These are phyloP conservation scores for Fonsecaea monophora DNA, from an alignment of 2,329 filamentous ascomycete species.

Conservation along the genomic window DNA sequence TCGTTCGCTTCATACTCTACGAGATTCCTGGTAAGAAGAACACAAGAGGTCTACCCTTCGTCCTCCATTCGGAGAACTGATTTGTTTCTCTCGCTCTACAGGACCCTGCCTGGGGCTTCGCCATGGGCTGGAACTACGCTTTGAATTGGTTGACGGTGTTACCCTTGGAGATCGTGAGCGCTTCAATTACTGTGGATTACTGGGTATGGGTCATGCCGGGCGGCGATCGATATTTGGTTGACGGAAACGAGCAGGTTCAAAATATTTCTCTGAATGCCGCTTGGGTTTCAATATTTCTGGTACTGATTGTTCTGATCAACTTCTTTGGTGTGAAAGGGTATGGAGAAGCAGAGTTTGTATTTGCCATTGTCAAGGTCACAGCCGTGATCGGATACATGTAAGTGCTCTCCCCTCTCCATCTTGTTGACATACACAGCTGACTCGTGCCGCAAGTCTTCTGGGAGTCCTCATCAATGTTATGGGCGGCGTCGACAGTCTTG, in stretches of 20 bases:
- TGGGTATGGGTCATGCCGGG: constrained; percentile 57
- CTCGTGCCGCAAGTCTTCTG: constrained; percentile 65
- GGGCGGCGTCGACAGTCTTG: constrained; percentile 69
- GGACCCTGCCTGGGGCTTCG: constrained; percentile 69
- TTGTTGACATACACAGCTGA: constrained; percentile 12
- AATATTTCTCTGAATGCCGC: constrained; percentile 46
- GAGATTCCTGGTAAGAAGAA: constrained; percentile 67
- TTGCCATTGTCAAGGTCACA: constrained; percentile 79
- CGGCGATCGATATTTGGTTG: constrained; percentile 20
- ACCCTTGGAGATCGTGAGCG: constrained; percentile 81
- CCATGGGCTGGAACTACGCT: constrained; percentile 67
- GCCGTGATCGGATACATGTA: constrained; percentile 84
- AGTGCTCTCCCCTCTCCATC: constrained; percentile 20
- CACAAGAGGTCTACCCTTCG: neutral
- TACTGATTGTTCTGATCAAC: constrained; percentile 76
- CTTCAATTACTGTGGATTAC: constrained; percentile 77
- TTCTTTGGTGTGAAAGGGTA: constrained; percentile 83
- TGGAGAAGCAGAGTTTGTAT: constrained; percentile 82
- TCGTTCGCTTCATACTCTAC: constrained; percentile 93
- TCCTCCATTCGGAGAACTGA: constrained; percentile 3
- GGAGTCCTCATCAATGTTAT: constrained; percentile 72
- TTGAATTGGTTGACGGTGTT: constrained; percentile 83
- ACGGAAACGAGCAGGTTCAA: constrained; percentile 29
- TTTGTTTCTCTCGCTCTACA: neutral
- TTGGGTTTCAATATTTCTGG: constrained; percentile 74